Conservation (phyloP, 257 asterid genomes). For the Jasminum sambac region DNA sequence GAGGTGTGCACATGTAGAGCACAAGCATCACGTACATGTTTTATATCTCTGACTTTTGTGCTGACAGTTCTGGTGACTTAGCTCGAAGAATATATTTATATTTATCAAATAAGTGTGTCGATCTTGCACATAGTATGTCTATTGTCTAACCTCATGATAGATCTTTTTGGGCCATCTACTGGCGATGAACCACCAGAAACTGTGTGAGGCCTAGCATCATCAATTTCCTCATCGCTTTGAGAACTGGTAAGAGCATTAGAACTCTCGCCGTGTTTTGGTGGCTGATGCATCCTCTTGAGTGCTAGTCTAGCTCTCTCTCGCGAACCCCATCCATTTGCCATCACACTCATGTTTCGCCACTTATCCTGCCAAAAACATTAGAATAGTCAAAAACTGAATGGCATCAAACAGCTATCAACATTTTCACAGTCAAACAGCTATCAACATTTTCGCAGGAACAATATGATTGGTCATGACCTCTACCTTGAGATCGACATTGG, state of each 20-base stretch:
- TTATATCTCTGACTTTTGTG: slow-evolving; percentile 3
- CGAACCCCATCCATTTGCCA: slow-evolving; percentile 94
- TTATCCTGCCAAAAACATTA: slow-evolving; percentile 60
- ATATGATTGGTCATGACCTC: neutral
- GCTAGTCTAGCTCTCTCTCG: slow-evolving; percentile 79
- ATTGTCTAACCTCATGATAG: slow-evolving; percentile 69
- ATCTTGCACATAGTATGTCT: slow-evolving; percentile 22
- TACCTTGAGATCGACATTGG: slow-evolving; percentile 98
- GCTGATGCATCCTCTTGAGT: slow-evolving; percentile 61
- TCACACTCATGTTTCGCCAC: slow-evolving; percentile 99
- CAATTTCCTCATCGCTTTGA: slow-evolving; percentile 74
- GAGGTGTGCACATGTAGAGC: neutral
- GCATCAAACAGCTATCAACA: neutral
- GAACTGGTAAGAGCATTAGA: slow-evolving; percentile 42
- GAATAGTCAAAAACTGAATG: neutral
- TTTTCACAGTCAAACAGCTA: neutral
- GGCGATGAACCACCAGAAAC: slow-evolving; percentile 77
- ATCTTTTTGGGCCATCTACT: slow-evolving; percentile 67
- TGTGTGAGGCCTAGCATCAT: slow-evolving; percentile 52
- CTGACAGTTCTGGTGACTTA: slow-evolving; percentile 1
- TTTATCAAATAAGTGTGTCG: neutral
- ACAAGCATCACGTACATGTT: slow-evolving; percentile 10
- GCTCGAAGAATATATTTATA: neutral
- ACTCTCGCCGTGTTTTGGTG: slow-evolving; percentile 64
- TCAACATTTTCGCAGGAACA: neutral